These are phyloP conservation scores for Ophiosphaerella narmari DNA, from an alignment of 2,329 filamentous ascomycete species.

Conservation along the genomic window DNA sequence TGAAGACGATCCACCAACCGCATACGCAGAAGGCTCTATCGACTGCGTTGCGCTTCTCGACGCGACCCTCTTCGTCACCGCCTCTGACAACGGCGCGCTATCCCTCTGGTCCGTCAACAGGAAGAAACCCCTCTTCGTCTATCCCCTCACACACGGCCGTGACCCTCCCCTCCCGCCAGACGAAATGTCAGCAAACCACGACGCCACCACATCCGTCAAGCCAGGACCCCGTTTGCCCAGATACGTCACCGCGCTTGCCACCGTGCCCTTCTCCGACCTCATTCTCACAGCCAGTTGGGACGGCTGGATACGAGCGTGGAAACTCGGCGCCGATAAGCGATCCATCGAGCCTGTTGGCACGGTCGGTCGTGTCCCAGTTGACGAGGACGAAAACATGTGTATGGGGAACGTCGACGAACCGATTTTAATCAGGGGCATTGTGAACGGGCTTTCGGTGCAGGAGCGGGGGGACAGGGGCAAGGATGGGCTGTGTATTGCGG, in stretches of 20 bases:
- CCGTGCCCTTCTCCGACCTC: slow-evolving; percentile 87
- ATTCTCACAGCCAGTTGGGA: slow-evolving; percentile 95
- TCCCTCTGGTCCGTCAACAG: slow-evolving; percentile 88
- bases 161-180: slow-evolving; percentile 71
- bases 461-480: slow-evolving; percentile 79
- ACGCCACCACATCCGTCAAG: slow-evolving; percentile 59
- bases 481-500: slow-evolving; percentile 77
- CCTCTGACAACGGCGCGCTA: slow-evolving; percentile 86
- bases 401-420: slow-evolving; percentile 20
- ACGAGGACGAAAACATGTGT: slow-evolving; percentile 14
- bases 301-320: slow-evolving; percentile 84
- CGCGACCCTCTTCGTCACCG: slow-evolving; percentile 87
- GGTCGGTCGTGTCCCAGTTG: slow-evolving; percentile 54
- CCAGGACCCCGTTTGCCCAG: slow-evolving; percentile 66
- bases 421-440: slow-evolving; percentile 67
- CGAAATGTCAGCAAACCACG: slow-evolving; percentile 67
- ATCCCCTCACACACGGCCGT: slow-evolving; percentile 82
- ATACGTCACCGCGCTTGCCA: slow-evolving; percentile 87
- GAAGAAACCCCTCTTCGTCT: slow-evolving; percentile 88
- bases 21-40: slow-evolving; percentile 78
- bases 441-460: slow-evolving; percentile 88
- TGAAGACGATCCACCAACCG: slow-evolving; percentile 43
- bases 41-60: slow-evolving; percentile 91
- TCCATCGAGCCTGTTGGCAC: slow-evolving; percentile 70
- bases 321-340: slow-evolving; percentile 76